phyloP scores from a whole-genome alignment of 2,329 filamentous ascomycete genomes.

The Akanthomyces lecanii region DNA sequence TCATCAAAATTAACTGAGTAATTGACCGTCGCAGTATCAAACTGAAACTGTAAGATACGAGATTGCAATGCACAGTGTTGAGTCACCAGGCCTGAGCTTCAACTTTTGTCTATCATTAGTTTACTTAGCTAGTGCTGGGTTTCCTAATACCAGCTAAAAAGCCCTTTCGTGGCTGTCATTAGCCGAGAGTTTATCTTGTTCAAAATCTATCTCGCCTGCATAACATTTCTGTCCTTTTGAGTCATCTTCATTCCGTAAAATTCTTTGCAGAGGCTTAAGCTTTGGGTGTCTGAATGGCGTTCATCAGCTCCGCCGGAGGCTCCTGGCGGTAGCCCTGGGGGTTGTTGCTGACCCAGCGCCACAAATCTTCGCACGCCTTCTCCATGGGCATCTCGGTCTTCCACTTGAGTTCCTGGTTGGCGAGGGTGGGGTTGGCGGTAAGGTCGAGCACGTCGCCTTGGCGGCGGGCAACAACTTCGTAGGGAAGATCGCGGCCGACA shows the following conservation, averaged over 20 bases:
- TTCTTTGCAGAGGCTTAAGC: slow-evolving; percentile 20
- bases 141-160: not conserved
- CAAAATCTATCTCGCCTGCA: slow-evolving; percentile 15
- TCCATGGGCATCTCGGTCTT: slow-evolving; percentile 87
- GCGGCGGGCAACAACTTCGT: slow-evolving; percentile 78
- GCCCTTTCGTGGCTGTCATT: not conserved
- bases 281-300: slow-evolving; percentile 48
- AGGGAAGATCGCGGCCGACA: slow-evolving; percentile 80
- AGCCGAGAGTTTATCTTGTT: not conserved
- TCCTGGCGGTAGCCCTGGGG: slow-evolving; percentile 90
- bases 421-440: slow-evolving; percentile 83
- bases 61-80: not conserved
- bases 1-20: slow-evolving; percentile 59
- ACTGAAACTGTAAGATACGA: not conserved
- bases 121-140: not conserved
- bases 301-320: slow-evolving; percentile 77
- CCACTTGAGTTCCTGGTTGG: slow-evolving; percentile 87
- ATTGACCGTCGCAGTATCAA: too few species aligned
- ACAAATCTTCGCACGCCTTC: slow-evolving; percentile 88
- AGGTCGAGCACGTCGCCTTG: slow-evolving; percentile 91
- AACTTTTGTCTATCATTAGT: not conserved
- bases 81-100: not conserved
- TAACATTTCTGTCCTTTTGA: slow-evolving; percentile 20
- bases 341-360: slow-evolving; percentile 97
- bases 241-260: slow-evolving; percentile 5